Percentiles rank a stretch among this genome's conserved stretches.
These are phyloP conservation scores for Penstemon eatonii DNA, from an alignment of 257 asterid species.

Conservation along the genomic window DNA sequence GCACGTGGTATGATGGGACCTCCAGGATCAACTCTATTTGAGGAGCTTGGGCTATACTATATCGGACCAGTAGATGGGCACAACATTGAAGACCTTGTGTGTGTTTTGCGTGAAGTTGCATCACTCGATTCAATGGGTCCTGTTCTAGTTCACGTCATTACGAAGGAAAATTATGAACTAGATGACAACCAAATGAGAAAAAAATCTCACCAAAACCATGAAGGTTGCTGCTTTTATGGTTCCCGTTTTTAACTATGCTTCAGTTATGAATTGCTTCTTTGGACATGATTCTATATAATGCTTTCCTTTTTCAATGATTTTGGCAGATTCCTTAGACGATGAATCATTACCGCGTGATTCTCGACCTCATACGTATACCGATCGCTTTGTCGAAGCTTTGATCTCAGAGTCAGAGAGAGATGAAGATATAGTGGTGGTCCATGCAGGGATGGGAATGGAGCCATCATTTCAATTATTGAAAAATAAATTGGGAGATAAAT, in stretches of 20 bases:
- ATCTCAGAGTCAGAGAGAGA: slow-evolving; percentile 61
- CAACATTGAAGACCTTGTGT: slow-evolving; percentile 80
- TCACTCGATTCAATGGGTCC: slow-evolving; percentile 91
- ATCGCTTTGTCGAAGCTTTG: slow-evolving; percentile 70
- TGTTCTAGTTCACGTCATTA: slow-evolving; percentile 81
- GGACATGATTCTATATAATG: slow-evolving; percentile 18
- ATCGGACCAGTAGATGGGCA: slow-evolving; percentile 96
- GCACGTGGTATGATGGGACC: slow-evolving; percentile 97
- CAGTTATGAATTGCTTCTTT: neutral
- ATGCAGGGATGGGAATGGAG: slow-evolving; percentile 92
- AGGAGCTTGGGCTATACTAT: slow-evolving; percentile 92
- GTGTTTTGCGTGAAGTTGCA: slow-evolving; percentile 79
- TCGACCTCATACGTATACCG: slow-evolving; percentile 59
- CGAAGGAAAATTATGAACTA: slow-evolving; percentile 49
- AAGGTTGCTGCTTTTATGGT: slow-evolving; percentile 39
- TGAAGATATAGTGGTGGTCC: slow-evolving; percentile 75
- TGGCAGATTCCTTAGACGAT: slow-evolving; percentile 36
- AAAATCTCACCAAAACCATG: slow-evolving; percentile 27
- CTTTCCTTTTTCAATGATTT: slow-evolving; percentile 10
- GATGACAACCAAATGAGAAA: slow-evolving; percentile 33
- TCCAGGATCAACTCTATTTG: slow-evolving; percentile 85
- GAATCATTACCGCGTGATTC: slow-evolving; percentile 30
- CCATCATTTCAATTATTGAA: slow-evolving; percentile 59
- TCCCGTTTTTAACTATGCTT: neutral
- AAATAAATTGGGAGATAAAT: slow-evolving; percentile 51